Percentiles rank a stretch among this genome's conserved stretches.
phyloP scores from a whole-genome alignment of 768 basidiomycete genomes.

The Tremella fuciformis region DNA sequence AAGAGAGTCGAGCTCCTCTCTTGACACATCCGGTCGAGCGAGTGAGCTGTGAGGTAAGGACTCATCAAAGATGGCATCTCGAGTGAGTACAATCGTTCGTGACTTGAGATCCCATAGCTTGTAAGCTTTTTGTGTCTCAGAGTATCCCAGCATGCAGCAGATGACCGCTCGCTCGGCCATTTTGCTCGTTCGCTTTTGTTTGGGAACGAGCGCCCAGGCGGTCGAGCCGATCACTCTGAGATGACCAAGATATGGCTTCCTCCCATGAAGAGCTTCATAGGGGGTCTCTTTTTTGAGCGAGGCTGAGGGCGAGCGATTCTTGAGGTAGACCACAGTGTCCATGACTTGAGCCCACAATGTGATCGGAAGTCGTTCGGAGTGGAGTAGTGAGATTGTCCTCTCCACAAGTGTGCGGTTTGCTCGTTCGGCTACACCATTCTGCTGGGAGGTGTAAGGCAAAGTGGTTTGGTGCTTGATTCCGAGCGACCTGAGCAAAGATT shows the following conservation, averaged over 20 bases:
- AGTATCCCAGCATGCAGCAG: slow-evolving; percentile 7
- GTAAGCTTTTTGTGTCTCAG: slow-evolving; percentile 6
- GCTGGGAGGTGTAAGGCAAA: slow-evolving; percentile 10
- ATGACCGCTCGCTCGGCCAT: slow-evolving; percentile 4
- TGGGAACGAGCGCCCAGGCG: slow-evolving; percentile 4
- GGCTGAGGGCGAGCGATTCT: slow-evolving; percentile 12
- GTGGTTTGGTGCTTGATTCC: slow-evolving; percentile 11
- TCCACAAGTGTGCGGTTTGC: slow-evolving; percentile 10
- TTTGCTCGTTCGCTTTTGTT: slow-evolving; percentile 6
- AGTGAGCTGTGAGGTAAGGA: background rate
- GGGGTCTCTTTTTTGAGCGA: slow-evolving; percentile 6
- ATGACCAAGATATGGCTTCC: slow-evolving; percentile 1
- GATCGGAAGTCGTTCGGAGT: slow-evolving; percentile 10
- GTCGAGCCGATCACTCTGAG: slow-evolving; percentile 7
- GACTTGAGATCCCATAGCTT: slow-evolving; percentile 10
- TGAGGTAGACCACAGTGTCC: slow-evolving; percentile 13
- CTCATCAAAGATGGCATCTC: slow-evolving; percentile 14
- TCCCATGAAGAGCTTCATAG: background rate
- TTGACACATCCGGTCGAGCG: slow-evolving; percentile 1
- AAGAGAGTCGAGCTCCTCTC: background rate
- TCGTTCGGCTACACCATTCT: slow-evolving; percentile 13
- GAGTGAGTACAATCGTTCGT: slow-evolving; percentile 1
- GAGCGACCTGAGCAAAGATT: slow-evolving; percentile 4
- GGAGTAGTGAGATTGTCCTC: slow-evolving; percentile 6
- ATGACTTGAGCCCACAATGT: slow-evolving; percentile 10